phyloP scores from a whole-genome alignment of 352 stramenopile species.

The Lagenidium sp. region DNA sequence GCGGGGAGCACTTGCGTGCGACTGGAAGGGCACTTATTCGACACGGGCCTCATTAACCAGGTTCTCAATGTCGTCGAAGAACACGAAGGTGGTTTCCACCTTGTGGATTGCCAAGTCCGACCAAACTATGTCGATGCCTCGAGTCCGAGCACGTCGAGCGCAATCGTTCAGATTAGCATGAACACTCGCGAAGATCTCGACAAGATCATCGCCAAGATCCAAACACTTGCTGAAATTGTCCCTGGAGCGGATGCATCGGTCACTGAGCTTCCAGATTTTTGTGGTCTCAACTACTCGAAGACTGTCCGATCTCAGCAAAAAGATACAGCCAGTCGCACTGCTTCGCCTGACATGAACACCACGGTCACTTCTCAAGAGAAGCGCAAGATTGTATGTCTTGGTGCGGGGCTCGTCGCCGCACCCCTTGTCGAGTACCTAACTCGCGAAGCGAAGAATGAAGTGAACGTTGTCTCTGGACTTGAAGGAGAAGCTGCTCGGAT shows the following conservation, averaged over 20 bases:
- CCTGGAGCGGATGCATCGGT: conserved; percentile 80
- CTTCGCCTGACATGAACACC: conserved; percentile 8
- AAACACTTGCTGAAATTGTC: conserved; percentile 73
- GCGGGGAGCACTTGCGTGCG: conserved; percentile 73
- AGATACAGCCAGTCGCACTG: conserved; percentile 29
- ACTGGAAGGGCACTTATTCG: conserved; percentile 92
- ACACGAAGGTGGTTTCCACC: conserved; percentile 81
- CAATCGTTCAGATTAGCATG: conserved; percentile 82
- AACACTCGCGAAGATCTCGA: conserved; percentile 64
- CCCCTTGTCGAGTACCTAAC: conserved; percentile 86
- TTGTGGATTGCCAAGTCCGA: conserved; percentile 88
- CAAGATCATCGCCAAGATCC: conserved; percentile 81
- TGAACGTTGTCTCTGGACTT: conserved; percentile 68
- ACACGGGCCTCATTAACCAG: conserved; percentile 95
- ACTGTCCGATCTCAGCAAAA: conserved; percentile 38
- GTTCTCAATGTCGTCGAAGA: conserved; percentile 92
- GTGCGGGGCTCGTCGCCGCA: conserved; percentile 71
- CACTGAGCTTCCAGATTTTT: conserved; percentile 72
- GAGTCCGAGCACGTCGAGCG: conserved; percentile 45
- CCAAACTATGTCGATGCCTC: conserved; percentile 49
- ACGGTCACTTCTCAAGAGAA: conserved; percentile 47
- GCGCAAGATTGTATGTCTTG: conserved; percentile 83
- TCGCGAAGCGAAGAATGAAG: conserved; percentile 51
- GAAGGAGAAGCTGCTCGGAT: conserved; percentile 67
- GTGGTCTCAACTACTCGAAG: conserved; percentile 68